A percentile compares a stretch with the other conserved stretches of the same genome.
Evolutionary conservation across 129 eudicot species (phyloP).

Genomic region (Lonicera japonica): DNA sequence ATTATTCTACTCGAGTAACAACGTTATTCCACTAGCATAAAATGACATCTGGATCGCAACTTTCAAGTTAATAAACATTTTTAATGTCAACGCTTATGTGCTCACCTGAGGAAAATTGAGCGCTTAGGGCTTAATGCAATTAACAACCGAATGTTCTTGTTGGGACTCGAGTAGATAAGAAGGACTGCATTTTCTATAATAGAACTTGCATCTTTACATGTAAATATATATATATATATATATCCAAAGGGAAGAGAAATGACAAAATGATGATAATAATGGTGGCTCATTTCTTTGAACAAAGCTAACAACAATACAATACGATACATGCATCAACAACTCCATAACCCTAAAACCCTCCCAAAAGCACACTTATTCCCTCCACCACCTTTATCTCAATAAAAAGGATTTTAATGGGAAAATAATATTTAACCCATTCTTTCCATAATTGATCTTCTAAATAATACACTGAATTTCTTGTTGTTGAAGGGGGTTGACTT

Average conservation of each 20-base stretch:
- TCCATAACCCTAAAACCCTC: conserved; percentile 16
- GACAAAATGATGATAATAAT: conserved; percentile 35
- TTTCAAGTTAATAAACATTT: too few species aligned
- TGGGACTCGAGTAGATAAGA: too few species aligned
- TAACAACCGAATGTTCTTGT: too few species aligned
- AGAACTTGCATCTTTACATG: neutral
- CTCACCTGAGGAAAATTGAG: too few species aligned
- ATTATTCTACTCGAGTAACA: too few species aligned
- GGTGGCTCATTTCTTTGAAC: conserved; percentile 28
- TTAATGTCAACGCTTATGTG: too few species aligned
- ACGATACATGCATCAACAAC: conserved; percentile 29
- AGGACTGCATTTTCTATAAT: neutral
- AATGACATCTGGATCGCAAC: too few species aligned
- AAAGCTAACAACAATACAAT: conserved; percentile 11
- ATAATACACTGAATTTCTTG: conserved; percentile 28
- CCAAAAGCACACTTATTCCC: conserved; percentile 15
- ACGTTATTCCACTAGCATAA: too few species aligned
- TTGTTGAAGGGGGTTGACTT: conserved; percentile 17
- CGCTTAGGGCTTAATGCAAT: too few species aligned
- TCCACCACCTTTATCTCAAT: neutral
- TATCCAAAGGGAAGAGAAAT: conserved; percentile 35
- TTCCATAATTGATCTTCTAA: conserved; percentile 34
- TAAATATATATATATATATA: too few species aligned
- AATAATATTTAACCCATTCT: conserved; percentile 14
- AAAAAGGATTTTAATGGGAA: neutral